These are phyloP conservation scores for Botryosphaeria dothidea DNA, from an alignment of 2,329 filamentous ascomycete genomes.

Conservation along the genomic window DNA sequence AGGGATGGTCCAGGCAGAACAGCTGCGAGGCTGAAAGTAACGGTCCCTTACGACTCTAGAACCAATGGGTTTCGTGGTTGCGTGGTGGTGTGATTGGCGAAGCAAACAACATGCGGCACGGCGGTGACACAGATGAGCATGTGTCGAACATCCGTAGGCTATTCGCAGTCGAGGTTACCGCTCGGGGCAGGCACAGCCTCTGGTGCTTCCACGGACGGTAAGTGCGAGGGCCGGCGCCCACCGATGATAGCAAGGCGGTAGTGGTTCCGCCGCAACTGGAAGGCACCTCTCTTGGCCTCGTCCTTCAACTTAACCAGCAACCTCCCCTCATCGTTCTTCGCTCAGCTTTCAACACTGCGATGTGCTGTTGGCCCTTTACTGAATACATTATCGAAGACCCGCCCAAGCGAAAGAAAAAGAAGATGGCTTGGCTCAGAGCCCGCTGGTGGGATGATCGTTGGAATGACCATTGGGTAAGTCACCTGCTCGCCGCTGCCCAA, in stretches of 20 bases:
- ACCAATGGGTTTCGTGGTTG: neutral
- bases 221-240: neutral
- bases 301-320: neutral
- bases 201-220: neutral
- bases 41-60: no score
- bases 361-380: slow-evolving; percentile 15
- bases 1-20: no score
- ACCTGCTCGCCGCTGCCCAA: neutral
- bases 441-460: neutral
- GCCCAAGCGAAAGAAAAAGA: slow-evolving; percentile 1
- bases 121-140: neutral
- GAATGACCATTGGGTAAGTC: neutral
- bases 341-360: neutral
- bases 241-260: neutral
- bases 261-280: neutral
- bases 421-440: neutral
- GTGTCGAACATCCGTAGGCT: slow-evolving; percentile 5
- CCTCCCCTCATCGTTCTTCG: neutral
- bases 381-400: slow-evolving; percentile 15
- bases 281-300: neutral
- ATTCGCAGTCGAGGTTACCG: neutral
- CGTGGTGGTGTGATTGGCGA: neutral
- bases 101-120: neutral
- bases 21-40: no score
- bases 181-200: neutral